phyloP scores from a whole-genome alignment of 1,139 yeast species.

The Meyerozyma smithsonii region DNA sequence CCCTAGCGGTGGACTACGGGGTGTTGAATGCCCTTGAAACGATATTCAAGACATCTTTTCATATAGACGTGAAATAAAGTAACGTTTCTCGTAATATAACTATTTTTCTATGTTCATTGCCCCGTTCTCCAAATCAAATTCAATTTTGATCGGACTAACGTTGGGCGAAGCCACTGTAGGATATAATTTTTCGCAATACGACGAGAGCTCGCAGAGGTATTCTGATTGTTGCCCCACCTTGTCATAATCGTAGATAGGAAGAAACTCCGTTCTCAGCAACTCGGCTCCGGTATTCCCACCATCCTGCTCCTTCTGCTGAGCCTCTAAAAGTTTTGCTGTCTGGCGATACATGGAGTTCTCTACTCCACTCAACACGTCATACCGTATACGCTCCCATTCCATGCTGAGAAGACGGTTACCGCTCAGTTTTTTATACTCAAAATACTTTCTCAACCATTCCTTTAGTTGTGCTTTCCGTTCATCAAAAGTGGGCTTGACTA shows the following conservation, averaged over 20 bases:
- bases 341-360: constrained; percentile 32
- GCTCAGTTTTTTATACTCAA: constrained; percentile 36
- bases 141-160: not conserved
- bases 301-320: constrained; percentile 7
- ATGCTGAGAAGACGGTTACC: constrained; percentile 37
- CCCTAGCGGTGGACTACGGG: constrained; percentile 23
- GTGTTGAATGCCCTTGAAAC: constrained; percentile 20
- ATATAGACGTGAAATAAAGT: no score
- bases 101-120: constrained; percentile 11
- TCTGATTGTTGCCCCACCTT: constrained; percentile 27
- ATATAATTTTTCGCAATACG: constrained; percentile 24
- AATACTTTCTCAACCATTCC: constrained; percentile 31
- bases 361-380: constrained; percentile 35
- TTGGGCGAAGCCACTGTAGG: constrained; percentile 6
- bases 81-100: constrained; percentile 5
- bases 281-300: constrained; percentile 6
- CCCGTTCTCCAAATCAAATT: constrained; percentile 27
- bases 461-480: constrained; percentile 6
- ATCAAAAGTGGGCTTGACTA: constrained; percentile 6
- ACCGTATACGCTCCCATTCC: constrained; percentile 45
- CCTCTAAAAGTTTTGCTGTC: constrained; percentile 14
- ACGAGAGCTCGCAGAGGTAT: constrained; percentile 25
- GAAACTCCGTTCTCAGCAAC: constrained; percentile 20
- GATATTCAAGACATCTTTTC: constrained; percentile 21
- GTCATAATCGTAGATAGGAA: constrained; percentile 35